Percentiles rank a stretch among this genome's conserved stretches.
These are phyloP conservation scores for Fusarium pilosicola DNA, from an alignment of 2,329 filamentous ascomycete genomes.

Conservation along the genomic window DNA sequence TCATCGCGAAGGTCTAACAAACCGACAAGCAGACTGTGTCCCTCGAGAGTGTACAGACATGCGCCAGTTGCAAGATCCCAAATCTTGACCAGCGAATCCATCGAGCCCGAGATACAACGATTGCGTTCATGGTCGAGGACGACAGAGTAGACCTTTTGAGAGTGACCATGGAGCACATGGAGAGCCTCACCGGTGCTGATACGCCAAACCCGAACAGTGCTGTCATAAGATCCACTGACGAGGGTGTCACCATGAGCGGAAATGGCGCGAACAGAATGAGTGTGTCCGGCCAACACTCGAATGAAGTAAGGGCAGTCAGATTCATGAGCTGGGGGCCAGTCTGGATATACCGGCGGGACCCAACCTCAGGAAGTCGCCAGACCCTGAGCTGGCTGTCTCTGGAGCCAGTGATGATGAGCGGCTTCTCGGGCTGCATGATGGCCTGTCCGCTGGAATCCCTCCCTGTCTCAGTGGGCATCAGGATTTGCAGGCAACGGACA, in stretches of 20 bases:
- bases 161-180: constrained; percentile 86
- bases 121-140: constrained; percentile 92
- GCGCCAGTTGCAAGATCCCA: constrained; percentile 92
- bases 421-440: constrained; percentile 92
- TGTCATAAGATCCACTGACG: constrained; percentile 98
- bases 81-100: constrained; percentile 98
- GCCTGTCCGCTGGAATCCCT: constrained; percentile 75
- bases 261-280: constrained; percentile 94
- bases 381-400: constrained; percentile 93
- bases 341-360: constrained; percentile 81
- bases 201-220: constrained; percentile 93
- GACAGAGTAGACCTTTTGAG: constrained; percentile 95
- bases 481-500: constrained; percentile 92
- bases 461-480: constrained; percentile 85
- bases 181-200: constrained; percentile 93
- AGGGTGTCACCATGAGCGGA: constrained; percentile 93
- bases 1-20: constrained; percentile 90
- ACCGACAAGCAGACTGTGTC: constrained; percentile 91
- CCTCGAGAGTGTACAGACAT: constrained; percentile 89
- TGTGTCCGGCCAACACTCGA: constrained; percentile 84
- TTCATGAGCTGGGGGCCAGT: constrained; percentile 75
- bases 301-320: constrained; percentile 95
- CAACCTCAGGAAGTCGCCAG: constrained; percentile 88
- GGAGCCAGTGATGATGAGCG: constrained; percentile 96
- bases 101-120: constrained; percentile 95